These are phyloP conservation scores for Sporobolomyces phaffii DNA, from an alignment of 768 basidiomycete genomes.

Conservation along the genomic window DNA sequence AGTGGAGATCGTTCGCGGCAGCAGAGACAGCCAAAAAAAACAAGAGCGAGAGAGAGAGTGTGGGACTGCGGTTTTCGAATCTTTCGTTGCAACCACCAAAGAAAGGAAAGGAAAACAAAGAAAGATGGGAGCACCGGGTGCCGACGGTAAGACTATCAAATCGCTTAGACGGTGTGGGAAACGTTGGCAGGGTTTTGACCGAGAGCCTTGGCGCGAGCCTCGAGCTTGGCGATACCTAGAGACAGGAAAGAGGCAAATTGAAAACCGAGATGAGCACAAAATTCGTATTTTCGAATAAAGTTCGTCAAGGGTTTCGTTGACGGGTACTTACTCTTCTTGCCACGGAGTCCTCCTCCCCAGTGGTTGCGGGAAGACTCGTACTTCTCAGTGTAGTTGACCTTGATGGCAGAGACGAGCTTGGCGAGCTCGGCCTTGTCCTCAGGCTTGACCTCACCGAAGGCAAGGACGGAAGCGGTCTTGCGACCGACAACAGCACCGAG, in stretches of 20 bases:
- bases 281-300: neutral
- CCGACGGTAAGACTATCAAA: neutral
- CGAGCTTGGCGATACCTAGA: constrained; percentile 51
- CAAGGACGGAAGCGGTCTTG: constrained; percentile 90
- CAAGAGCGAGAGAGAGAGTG: too few species aligned
- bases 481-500: constrained; percentile 97
- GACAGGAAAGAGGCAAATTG: neutral
- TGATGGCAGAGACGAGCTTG: constrained; percentile 83
- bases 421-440: constrained; percentile 91
- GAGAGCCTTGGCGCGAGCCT: constrained; percentile 20
- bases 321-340: neutral
- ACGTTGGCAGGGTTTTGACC: constrained; percentile 18
- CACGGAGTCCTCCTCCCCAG: constrained; percentile 92
- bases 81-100: too few species aligned
- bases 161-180: constrained; percentile 5
- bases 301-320: neutral
- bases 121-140: neutral
- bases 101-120: neutral
- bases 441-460: constrained; percentile 86
- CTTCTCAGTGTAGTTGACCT: constrained; percentile 85
- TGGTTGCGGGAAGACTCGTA: constrained; percentile 82
- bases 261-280: neutral
- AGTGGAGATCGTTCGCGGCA: too few species aligned
- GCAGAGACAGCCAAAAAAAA: too few species aligned
- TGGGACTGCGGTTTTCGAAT: too few species aligned